phyloP scores from a whole-genome alignment of 148 eudicot genomes.

The Arbutus unedo region DNA sequence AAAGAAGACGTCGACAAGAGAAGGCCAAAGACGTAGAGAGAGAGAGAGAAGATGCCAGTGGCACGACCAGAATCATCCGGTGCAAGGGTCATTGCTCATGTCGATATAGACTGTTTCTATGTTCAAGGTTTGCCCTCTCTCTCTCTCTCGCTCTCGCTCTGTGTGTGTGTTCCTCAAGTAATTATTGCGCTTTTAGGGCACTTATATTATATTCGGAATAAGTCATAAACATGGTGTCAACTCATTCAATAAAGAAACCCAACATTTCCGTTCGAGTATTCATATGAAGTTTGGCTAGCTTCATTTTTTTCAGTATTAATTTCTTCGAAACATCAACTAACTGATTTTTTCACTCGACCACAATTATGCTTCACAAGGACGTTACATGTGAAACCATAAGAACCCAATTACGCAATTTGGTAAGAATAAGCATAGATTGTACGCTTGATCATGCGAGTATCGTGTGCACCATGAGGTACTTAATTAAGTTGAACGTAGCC shows the following conservation, averaged over 20 bases:
- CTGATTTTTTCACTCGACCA: neutral
- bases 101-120: constrained; percentile 97
- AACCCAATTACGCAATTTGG: neutral
- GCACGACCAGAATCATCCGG: constrained; percentile 59
- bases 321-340: neutral
- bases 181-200: constrained; percentile 6
- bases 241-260: neutral
- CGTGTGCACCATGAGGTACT: neutral
- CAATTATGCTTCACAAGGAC: neutral
- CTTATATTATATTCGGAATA: neutral
- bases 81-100: constrained; percentile 81
- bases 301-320: neutral
- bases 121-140: constrained; percentile 62
- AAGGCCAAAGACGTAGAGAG: neutral
- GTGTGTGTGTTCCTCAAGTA: neutral
- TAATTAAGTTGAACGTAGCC: too few species aligned
- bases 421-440: neutral
- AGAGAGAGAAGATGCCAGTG: constrained; percentile 55
- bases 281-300: neutral
- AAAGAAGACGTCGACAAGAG: neutral
- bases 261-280: neutral
- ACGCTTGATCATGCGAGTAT: neutral
- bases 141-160: neutral
- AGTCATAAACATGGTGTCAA: neutral
- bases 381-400: neutral